Conservation (phyloP, 2,329 filamentous ascomycete genomes). For the Colletotrichum nymphaeae region DNA sequence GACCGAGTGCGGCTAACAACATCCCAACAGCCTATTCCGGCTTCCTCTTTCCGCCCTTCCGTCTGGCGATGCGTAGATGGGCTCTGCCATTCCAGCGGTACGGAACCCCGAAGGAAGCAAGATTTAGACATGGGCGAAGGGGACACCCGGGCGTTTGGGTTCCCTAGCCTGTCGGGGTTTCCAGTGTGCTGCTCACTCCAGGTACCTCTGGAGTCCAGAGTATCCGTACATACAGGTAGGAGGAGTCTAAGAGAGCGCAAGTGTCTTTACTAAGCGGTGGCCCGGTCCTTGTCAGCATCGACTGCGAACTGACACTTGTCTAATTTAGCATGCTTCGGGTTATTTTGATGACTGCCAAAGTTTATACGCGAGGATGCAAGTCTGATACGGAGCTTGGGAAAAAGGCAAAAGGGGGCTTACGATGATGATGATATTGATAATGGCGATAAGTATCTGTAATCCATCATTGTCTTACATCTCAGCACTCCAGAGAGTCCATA, state of each 20-base stretch:
- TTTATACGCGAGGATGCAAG: not conserved
- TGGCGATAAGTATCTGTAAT: not conserved
- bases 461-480: not conserved
- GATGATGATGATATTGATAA: not conserved
- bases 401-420: not conserved
- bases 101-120: conserved; percentile 22
- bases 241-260: no score
- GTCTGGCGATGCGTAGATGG: conserved; percentile 2
- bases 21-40: conserved; percentile 4
- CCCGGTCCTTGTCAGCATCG: conserved; percentile 8
- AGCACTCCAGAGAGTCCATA: no score
- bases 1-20: not conserved
- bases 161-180: not conserved
- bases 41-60: conserved; percentile 18
- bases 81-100: conserved; percentile 24
- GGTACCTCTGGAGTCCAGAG: no score
- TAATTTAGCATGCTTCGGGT: not conserved
- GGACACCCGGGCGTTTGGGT: not conserved
- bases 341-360: not conserved
- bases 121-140: not conserved
- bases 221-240: not conserved
- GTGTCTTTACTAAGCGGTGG: not conserved
- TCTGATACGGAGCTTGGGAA: not conserved
- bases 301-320: not conserved
- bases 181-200: not conserved